Conservation (phyloP, 2,329 filamentous ascomycete species). For the Aspergillus brasiliensis region DNA sequence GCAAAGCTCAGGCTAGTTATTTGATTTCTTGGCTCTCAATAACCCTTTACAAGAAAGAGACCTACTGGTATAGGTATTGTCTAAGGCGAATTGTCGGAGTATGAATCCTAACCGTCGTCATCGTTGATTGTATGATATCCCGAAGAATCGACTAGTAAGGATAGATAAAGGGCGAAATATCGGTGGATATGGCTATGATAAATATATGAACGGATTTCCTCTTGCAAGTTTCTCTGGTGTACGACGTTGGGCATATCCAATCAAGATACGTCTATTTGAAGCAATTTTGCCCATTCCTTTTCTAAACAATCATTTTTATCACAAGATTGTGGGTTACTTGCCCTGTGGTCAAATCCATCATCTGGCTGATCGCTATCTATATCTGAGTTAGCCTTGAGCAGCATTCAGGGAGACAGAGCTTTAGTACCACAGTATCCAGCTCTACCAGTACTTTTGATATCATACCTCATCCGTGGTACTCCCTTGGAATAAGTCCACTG, state of each 20-base stretch:
- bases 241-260: neutral
- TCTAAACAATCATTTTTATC: neutral
- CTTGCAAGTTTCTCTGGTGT: too few relatives aligned
- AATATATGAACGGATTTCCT: too few relatives aligned
- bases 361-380: slow-evolving; percentile 3
- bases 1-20: too few relatives aligned
- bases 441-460: neutral
- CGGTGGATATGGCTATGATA: too few relatives aligned
- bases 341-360: neutral
- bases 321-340: neutral
- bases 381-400: slow-evolving; percentile 10
- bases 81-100: too few relatives aligned
- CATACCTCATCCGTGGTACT: neutral
- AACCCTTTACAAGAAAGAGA: too few relatives aligned
- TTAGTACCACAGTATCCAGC: neutral
- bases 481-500: neutral
- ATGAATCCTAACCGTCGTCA: too few relatives aligned
- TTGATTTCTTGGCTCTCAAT: too few relatives aligned
- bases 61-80: too few relatives aligned
- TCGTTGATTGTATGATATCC: too few relatives aligned
- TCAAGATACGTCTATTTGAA: neutral
- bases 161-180: too few relatives aligned
- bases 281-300: slow-evolving; percentile 5
- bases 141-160: too few relatives aligned
- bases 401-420: neutral